A percentile compares a stretch with the other conserved stretches of the same genome.
Evolutionary conservation across 2,329 filamentous ascomycete species (phyloP).

Genomic region (Neophaeococcomyces aloes): DNA sequence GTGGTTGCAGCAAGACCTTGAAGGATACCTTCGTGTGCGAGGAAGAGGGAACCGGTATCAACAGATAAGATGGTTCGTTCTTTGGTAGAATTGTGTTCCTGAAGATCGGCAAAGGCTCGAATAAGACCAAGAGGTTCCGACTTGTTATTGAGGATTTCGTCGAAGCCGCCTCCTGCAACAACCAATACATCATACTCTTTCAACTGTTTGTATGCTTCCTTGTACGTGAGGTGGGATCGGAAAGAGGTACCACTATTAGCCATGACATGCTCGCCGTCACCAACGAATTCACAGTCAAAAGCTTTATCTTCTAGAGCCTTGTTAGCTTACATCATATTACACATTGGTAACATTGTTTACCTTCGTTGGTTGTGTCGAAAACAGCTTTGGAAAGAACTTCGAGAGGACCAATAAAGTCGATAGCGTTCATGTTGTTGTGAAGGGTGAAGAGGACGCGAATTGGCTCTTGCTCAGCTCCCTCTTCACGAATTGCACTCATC

Average conservation of each 20-base stretch:
- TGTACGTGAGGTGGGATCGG: slow-evolving; percentile 64
- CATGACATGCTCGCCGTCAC: slow-evolving; percentile 36
- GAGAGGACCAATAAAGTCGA: slow-evolving; percentile 49
- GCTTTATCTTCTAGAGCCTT: slow-evolving; percentile 37
- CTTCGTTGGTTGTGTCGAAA: slow-evolving; percentile 43
- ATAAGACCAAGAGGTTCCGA: slow-evolving; percentile 57
- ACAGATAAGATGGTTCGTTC: slow-evolving; percentile 74
- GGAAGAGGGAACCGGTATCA: slow-evolving; percentile 68
- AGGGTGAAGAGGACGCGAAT: slow-evolving; percentile 53
- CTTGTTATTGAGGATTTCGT: slow-evolving; percentile 50
- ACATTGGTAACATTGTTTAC: slow-evolving; percentile 25
- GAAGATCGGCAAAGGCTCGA: slow-evolving; percentile 64
- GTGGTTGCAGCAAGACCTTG: slow-evolving; percentile 71
- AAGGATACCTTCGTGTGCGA: slow-evolving; percentile 66
- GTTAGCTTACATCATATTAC: slow-evolving; percentile 21
- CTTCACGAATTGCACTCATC: slow-evolving; percentile 41
- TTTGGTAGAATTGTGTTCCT: slow-evolving; percentile 65
- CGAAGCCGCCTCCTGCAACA: slow-evolving; percentile 58
- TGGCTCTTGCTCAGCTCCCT: slow-evolving; percentile 31
- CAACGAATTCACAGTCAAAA: slow-evolving; percentile 44
- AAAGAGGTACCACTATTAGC: slow-evolving; percentile 57
- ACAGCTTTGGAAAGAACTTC: slow-evolving; percentile 46
- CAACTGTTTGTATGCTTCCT: slow-evolving; percentile 63
- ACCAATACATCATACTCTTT: slow-evolving; percentile 71
- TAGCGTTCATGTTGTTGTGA: slow-evolving; percentile 45